Base-by-base conservation (phyloP, 2,329 filamentous ascomycete genomes). In the Xylaria hypoxylon region DNA sequence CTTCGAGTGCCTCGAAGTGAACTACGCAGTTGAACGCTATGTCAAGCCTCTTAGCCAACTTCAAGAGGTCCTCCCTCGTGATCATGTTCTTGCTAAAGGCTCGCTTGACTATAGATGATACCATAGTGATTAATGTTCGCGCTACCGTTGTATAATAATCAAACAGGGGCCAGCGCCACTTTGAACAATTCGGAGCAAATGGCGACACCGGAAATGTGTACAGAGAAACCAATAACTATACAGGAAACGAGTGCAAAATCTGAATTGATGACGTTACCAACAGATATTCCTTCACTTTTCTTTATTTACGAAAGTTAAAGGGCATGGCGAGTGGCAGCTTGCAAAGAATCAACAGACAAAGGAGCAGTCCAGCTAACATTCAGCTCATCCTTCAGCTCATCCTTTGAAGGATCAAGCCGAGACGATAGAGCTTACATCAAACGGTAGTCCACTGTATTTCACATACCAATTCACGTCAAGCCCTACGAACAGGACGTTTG, bases 1-100 rank as follows among this genome's bases (percentile, higher is more conserved):
- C 67, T 6, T 63, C 45, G 0, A 72, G 62, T 4, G 64, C 65
- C 42, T 68, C 64, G 26, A 59, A 64, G 44, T 59, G 44, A 17
- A 40, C 11, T 22, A 71, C 62, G 33, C 65, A 71, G 19, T 59
- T 42, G 7, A 60, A 53, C 2, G 33, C 33, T 1, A 5, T 5
- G 24, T 64, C 19, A 3, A 71, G 44, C 3, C 33, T 40, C 15
- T 52, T 35, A 2, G 52, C 7, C 13, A 59, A 24, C 57, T 62
- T 61, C 3, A 15, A 42, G 3, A 69, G 48, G 3, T 59, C 60
- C 10, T 57, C 17, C 22, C 10, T 64, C 17, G 50, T 64, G 40
- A 67, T 67, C 50, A 31, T 47, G 10, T 15, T 59, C 10, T 4
- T 24, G 19, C 50, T 48, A 17, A 67, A 51, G 13, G 50, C 47